Percentiles rank a stretch among this genome's conserved stretches.
These are phyloP conservation scores for Coemansia sp. DNA, from an alignment of 192 early-diverging fungal species.

Conservation along the genomic window DNA sequence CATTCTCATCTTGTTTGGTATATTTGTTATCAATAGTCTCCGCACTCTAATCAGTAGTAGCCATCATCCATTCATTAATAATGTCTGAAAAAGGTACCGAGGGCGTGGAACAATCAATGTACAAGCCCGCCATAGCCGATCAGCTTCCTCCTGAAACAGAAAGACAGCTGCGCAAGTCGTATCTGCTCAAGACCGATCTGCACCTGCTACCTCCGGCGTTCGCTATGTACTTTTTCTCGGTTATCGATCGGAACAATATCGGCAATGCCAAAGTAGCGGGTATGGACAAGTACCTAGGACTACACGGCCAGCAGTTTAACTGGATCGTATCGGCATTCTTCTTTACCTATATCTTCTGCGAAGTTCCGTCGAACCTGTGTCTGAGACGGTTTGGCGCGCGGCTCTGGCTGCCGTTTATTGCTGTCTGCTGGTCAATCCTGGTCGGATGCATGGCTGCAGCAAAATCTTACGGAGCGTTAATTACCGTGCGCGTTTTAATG, in stretches of 20 bases:
- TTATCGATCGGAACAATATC: slow-evolving; percentile 52
- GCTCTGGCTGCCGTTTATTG: slow-evolving; percentile 49
- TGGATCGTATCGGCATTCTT: slow-evolving; percentile 60
- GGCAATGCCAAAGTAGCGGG: slow-evolving; percentile 50
- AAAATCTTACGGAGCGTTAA: slow-evolving; percentile 55
- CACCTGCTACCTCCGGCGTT: slow-evolving; percentile 56
- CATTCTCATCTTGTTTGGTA: too few relatives aligned
- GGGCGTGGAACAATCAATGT: not conserved
- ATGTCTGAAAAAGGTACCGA: too few relatives aligned
- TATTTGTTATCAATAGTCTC: too few relatives aligned
- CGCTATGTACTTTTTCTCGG: slow-evolving; percentile 47
- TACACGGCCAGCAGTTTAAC: slow-evolving; percentile 50
- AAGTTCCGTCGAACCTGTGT: slow-evolving; percentile 61
- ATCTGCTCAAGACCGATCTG: slow-evolving; percentile 55
- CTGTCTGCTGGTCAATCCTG: slow-evolving; percentile 43
- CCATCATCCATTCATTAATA: too few relatives aligned
- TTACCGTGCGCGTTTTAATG: slow-evolving; percentile 41
- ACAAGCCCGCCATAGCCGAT: not conserved
- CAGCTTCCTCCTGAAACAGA: not conserved
- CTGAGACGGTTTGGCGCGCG: slow-evolving; percentile 44
- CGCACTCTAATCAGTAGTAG: too few relatives aligned
- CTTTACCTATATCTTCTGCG: slow-evolving; percentile 63
- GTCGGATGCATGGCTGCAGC: slow-evolving; percentile 60
- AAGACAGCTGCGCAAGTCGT: slow-evolving; percentile 20
- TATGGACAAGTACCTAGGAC: slow-evolving; percentile 36